Base-by-base conservation (phyloP, 2,329 filamentous ascomycete genomes). In the Rutstroemia sp. region DNA sequence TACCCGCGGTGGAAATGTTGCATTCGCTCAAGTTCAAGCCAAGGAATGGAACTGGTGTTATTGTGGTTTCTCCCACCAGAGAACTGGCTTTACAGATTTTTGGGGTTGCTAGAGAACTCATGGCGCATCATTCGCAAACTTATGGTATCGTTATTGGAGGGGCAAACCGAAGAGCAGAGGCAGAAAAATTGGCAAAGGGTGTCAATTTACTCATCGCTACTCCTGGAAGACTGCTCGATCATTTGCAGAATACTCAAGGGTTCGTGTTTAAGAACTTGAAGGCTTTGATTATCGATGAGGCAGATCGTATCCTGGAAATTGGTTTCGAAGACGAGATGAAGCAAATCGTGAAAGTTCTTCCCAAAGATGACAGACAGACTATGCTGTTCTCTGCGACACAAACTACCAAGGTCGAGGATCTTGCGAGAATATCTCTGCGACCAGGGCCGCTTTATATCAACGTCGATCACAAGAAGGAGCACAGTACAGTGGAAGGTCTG, bases 381-480 rank as follows among this genome's bases (percentile, higher is more conserved):
- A 94, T 95, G 86, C 82, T 99, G n/a, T 99, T 99, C 78, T 96
- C 91, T 14, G 94, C 94, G 14, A 99, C 94, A 4, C 94, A 97
- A 73, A 99, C 94, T 3, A 97, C 92, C 56, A 97, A 99, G 75
- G 94, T 99, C 64, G 92, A 97, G 73, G 94, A 99, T 72, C 79
- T 99, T 54, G 94, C 94, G 1, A 81, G 94, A 61, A 95, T 99
- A 69, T 99, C 94, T 4, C 79, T 99, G 48, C 84, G 91, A 38
- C 87, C 90, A 0, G 92, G 92, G 2, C 94, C 94, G 1, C 77
- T 99, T 12, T 97, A 96, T 73, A 94, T 99, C 78, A 96, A 97
- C 69, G 94, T 99, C 57, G 92, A 97, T 69, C 83, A 95, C 71
- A 78, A 86, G 67, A 88, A 95, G 74, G 85, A 95, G 72, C 88